Conservation (phyloP, 2,329 filamentous ascomycete genomes). For the Elsinoe batatas region DNA sequence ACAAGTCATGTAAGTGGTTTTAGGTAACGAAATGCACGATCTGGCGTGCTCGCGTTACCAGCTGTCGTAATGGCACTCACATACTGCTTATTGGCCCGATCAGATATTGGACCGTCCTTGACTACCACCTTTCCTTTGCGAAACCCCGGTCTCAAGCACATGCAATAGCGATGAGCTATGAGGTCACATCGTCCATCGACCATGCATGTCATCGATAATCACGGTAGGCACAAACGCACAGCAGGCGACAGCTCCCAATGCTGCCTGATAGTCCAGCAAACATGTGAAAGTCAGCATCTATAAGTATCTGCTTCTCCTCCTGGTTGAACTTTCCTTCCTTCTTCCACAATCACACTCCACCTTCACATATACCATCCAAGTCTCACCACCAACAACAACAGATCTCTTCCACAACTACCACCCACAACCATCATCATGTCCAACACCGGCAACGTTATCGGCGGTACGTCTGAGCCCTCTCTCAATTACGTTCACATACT, state of each 20-base stretch:
- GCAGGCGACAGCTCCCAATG: not conserved
- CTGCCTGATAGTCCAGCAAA: too few relatives aligned
- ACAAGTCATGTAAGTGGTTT: not conserved
- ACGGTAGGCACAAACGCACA: not conserved
- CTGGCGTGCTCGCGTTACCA: not conserved
- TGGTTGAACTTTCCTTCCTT: not conserved
- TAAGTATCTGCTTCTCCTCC: constrained; percentile 3
- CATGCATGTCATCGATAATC: not conserved
- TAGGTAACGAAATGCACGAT: not conserved
- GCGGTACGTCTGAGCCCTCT: not conserved
- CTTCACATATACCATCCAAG: not conserved
- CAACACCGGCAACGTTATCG: constrained; percentile 12
- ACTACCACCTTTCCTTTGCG: too few relatives aligned
- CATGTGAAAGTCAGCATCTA: not conserved
- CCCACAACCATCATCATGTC: constrained; percentile 10
- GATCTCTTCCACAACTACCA: not conserved
- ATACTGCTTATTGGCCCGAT: too few relatives aligned
- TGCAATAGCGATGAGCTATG: not conserved
- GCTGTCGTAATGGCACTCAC: not conserved
- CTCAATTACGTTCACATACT: not conserved
- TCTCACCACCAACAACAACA: too few relatives aligned
- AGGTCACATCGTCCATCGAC: not conserved
- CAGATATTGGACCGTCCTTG: too few relatives aligned
- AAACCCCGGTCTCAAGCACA: not conserved
- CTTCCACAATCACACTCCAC: not conserved